Base-by-base conservation (phyloP, 345 rosid genomes). In the Linum tenue region DNA sequence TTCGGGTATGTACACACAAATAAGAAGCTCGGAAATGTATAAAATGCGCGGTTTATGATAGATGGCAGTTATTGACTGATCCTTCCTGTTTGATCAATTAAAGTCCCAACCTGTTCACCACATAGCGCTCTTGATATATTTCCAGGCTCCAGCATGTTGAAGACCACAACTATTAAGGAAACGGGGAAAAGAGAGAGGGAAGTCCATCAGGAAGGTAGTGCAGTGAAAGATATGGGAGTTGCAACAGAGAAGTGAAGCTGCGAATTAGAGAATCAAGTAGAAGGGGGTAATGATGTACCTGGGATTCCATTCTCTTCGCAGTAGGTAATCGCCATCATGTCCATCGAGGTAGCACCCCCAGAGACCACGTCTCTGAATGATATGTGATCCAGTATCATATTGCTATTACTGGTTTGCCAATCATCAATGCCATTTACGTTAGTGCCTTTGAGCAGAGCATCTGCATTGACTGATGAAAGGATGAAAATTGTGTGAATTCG, bases 281-380 rank as follows among this genome's bases (percentile, higher is more conserved):
- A 40, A 60, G 50, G 7, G 5, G 55, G 37, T 15, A 7, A 40
- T n/a, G 10, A 67, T 88, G 1, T 58, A 89, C 98, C 98, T 48
- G 98, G 95, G 76, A 92, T 89, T 74, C 76, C 76, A 16, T 92
- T 92, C 69, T 92, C 92, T 76, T 92, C 95, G 67, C 98, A 92
- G 62, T 79, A 85, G 57, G 86, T 86, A 55, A 90, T 81, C 36
- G 96, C 86, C 91, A 87, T 82, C 66, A 84, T 69, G 69, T 92
- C 96, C 92, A 92, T 81, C 57, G 87, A 68, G 14, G 92, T 73
- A 41, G 77, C 81, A 37, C 95, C 92, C 67, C 86, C 79, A 12
- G 95, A 76, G 64, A 73, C 84, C 76, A 84, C 60, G 8, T 89
- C 96, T 56, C 86, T 81, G 70, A 85, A 92, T 11, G 86, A 70